These are phyloP conservation scores for Psilocybe cubensis DNA, from an alignment of 768 basidiomycete species.

Conservation along the genomic window DNA sequence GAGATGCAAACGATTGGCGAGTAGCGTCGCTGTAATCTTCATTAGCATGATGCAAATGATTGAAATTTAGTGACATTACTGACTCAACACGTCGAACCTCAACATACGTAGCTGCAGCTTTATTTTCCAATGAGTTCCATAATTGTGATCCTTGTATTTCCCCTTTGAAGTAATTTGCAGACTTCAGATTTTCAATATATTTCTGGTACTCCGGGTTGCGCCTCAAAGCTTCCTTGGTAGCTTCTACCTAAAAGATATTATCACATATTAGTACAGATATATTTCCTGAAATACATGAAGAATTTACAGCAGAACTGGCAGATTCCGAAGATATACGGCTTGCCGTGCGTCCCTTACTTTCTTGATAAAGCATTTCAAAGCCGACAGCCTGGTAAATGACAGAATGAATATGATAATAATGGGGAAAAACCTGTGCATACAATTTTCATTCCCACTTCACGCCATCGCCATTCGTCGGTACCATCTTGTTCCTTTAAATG, in stretches of 20 bases:
- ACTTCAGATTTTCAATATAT: slow-evolving; percentile 69
- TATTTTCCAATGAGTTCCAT: slow-evolving; percentile 76
- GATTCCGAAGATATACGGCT: slow-evolving; percentile 38
- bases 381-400: slow-evolving; percentile 81
- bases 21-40: slow-evolving; percentile 48
- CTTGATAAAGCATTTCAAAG: slow-evolving; percentile 95
- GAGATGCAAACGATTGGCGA: slow-evolving; percentile 76
- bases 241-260: slow-evolving; percentile 50
- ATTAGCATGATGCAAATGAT: background rate
- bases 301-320: slow-evolving; percentile 51
- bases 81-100: slow-evolving; percentile 69
- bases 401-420: background rate
- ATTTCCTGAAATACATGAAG: background rate
- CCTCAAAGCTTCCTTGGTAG: slow-evolving; percentile 67
- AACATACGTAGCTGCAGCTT: slow-evolving; percentile 71
- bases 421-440: slow-evolving; percentile 41
- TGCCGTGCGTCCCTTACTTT: slow-evolving; percentile 65
- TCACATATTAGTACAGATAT: background rate
- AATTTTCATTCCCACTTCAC: slow-evolving; percentile 92
- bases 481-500: slow-evolving; percentile 67
- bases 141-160: slow-evolving; percentile 77
- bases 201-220: slow-evolving; percentile 68
- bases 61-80: slow-evolving; percentile 30
- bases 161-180: slow-evolving; percentile 75
- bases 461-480: slow-evolving; percentile 73